Percentiles rank a stretch among this genome's conserved stretches.
Evolutionary conservation across 2,329 filamentous ascomycete genomes (phyloP).

Genomic region (Ophiocordyceps camponoti-floridani): DNA sequence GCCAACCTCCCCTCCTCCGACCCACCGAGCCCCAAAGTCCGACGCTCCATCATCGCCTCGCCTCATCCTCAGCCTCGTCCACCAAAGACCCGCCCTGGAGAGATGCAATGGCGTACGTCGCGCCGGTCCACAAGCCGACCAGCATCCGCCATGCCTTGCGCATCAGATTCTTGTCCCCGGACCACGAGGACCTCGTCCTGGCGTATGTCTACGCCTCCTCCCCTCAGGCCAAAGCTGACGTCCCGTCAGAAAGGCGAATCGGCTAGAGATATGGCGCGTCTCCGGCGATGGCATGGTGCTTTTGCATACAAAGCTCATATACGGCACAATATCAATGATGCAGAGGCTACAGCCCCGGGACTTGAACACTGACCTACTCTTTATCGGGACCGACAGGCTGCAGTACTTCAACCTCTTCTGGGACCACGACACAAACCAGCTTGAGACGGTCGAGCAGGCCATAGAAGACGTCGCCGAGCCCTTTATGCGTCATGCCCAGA

Average conservation of each 20-base stretch:
- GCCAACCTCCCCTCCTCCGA: neutral
- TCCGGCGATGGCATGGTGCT: slow-evolving; percentile 46
- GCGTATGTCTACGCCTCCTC: slow-evolving; percentile 41
- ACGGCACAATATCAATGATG: slow-evolving; percentile 75
- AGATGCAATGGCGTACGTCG: slow-evolving; percentile 70
- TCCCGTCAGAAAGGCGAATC: slow-evolving; percentile 55
- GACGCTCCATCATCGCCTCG: neutral
- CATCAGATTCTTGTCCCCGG: slow-evolving; percentile 53
- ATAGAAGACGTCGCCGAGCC: slow-evolving; percentile 37
- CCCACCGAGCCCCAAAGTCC: neutral
- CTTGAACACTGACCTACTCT: slow-evolving; percentile 64
- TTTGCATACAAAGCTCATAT: slow-evolving; percentile 52
- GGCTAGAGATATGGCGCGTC: slow-evolving; percentile 66
- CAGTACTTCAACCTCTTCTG: slow-evolving; percentile 84
- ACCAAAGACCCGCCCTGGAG: neutral
- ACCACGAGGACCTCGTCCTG: slow-evolving; percentile 69
- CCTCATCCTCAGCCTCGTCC: neutral
- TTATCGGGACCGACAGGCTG: slow-evolving; percentile 78
- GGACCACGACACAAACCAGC: slow-evolving; percentile 38
- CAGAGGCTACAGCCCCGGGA: slow-evolving; percentile 61
- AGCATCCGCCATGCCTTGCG: slow-evolving; percentile 80
- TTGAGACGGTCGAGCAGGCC: slow-evolving; percentile 32
- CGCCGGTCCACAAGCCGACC: slow-evolving; percentile 81
- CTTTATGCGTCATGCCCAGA: slow-evolving; percentile 60
- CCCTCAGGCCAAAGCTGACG: neutral